Percentiles rank a stretch among this genome's conserved stretches.
phyloP scores from a whole-genome alignment of 139 green algal species.

The Picochlorum sp. region DNA sequence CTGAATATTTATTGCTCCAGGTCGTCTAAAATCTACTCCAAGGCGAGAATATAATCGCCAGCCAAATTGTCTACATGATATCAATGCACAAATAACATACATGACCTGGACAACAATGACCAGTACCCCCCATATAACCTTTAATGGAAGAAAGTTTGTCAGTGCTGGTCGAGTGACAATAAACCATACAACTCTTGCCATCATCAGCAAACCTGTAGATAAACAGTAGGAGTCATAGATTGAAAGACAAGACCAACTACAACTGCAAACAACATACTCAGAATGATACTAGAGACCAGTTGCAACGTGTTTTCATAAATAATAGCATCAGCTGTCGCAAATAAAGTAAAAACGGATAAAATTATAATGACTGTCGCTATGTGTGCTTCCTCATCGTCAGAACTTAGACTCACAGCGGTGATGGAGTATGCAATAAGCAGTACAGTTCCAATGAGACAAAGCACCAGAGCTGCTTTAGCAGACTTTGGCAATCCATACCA shows the following conservation, averaged over 20 bases:
- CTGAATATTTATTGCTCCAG: slow-evolving; percentile 11
- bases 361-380: slow-evolving; percentile 24
- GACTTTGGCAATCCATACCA: slow-evolving; percentile 20
- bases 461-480: slow-evolving; percentile 4
- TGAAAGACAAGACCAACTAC: background rate
- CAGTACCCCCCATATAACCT: slow-evolving; percentile 14
- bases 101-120: slow-evolving; percentile 7
- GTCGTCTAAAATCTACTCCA: slow-evolving; percentile 23
- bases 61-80: slow-evolving; percentile 30
- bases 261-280: background rate
- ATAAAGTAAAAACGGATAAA: slow-evolving; percentile 17
- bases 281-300: slow-evolving; percentile 12
- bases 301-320: slow-evolving; percentile 29
- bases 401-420: slow-evolving; percentile 7
- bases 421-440: slow-evolving; percentile 14
- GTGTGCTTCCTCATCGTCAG: slow-evolving; percentile 24
- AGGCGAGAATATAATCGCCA: slow-evolving; percentile 28
- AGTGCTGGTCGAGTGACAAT: background rate
- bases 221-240: background rate
- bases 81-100: slow-evolving; percentile 14
- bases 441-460: slow-evolving; percentile 13
- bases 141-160: slow-evolving; percentile 12
- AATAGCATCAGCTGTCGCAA: slow-evolving; percentile 18
- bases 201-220: slow-evolving; percentile 13
- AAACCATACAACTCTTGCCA: slow-evolving; percentile 24